Conservation (phyloP, 23 red algal species). For the Gracilaria caudata region DNA sequence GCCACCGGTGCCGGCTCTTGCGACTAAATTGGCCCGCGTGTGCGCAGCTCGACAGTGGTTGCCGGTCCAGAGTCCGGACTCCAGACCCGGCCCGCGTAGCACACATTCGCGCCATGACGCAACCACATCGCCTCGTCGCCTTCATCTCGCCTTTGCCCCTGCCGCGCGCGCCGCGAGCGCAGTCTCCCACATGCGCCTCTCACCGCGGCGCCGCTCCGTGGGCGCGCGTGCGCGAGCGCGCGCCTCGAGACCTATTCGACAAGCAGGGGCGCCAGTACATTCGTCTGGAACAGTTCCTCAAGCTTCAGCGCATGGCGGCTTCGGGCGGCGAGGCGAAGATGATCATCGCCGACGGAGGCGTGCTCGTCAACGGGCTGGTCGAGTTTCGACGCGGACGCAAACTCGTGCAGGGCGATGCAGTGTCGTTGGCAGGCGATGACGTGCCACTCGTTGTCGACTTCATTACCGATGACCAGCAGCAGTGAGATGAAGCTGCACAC, state of each 20-base stretch:
- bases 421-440: neutral
- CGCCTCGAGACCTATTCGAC: constrained; percentile 32
- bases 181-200: neutral
- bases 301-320: constrained; percentile 36
- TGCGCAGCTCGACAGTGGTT: no score
- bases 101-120: neutral
- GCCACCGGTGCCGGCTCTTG: neutral
- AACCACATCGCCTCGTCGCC: neutral
- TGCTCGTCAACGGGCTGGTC: constrained; percentile 53
- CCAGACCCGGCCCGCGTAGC: no score
- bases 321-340: constrained; percentile 69
- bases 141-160: neutral
- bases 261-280: constrained; percentile 47
- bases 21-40: no score
- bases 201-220: neutral
- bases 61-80: no score
- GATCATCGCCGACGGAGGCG: constrained; percentile 38
- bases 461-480: neutral
- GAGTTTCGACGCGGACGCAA: constrained; percentile 60
- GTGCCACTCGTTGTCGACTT: neutral
- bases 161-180: neutral
- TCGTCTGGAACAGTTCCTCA: constrained; percentile 51
- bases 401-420: constrained; percentile 27
- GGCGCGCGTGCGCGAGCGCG: neutral
- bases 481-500: no score